Percentiles rank a stretch among this genome's conserved stretches.
phyloP scores from a whole-genome alignment of 495 filamentous ascomycete species.

The Aspergillus baeticus region DNA sequence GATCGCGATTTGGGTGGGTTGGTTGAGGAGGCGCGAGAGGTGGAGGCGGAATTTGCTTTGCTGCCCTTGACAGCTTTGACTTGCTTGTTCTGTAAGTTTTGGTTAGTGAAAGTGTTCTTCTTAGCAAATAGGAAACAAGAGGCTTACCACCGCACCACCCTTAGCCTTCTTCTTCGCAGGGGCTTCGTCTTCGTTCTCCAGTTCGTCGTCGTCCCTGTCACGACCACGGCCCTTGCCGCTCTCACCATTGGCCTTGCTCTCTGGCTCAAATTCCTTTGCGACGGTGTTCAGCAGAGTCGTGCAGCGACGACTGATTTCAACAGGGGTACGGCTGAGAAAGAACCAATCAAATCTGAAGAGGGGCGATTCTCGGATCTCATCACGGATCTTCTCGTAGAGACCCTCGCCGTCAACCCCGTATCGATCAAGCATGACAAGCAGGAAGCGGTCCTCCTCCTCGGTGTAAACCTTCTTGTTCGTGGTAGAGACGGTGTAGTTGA shows the following conservation, averaged over 20 bases:
- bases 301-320: slow-evolving; percentile 88
- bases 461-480: slow-evolving; percentile 99
- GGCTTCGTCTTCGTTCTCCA: slow-evolving; percentile 68
- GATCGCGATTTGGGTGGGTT: slow-evolving; percentile 47
- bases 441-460: slow-evolving; percentile 96
- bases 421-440: slow-evolving; percentile 88
- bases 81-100: slow-evolving; percentile 54
- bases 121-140: slow-evolving; percentile 2
- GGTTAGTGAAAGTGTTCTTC: slow-evolving; percentile 15
- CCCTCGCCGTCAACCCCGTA: slow-evolving; percentile 84
- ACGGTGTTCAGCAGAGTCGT: slow-evolving; percentile 93
- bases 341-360: slow-evolving; percentile 99
- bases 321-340: slow-evolving; percentile 89
- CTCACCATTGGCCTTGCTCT: slow-evolving; percentile 59
- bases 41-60: slow-evolving; percentile 49
- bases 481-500: slow-evolving; percentile 97
- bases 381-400: slow-evolving; percentile 81
- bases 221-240: slow-evolving; percentile 69
- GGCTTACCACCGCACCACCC: slow-evolving; percentile 67
- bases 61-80: slow-evolving; percentile 58
- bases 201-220: slow-evolving; percentile 73
- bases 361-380: slow-evolving; percentile 90
- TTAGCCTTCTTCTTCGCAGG: slow-evolving; percentile 93
- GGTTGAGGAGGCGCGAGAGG: slow-evolving; percentile 56
- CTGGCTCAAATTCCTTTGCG: slow-evolving; percentile 86